phyloP scores from a whole-genome alignment of 2,329 filamentous ascomycete species.

The Alternaria viburni region DNA sequence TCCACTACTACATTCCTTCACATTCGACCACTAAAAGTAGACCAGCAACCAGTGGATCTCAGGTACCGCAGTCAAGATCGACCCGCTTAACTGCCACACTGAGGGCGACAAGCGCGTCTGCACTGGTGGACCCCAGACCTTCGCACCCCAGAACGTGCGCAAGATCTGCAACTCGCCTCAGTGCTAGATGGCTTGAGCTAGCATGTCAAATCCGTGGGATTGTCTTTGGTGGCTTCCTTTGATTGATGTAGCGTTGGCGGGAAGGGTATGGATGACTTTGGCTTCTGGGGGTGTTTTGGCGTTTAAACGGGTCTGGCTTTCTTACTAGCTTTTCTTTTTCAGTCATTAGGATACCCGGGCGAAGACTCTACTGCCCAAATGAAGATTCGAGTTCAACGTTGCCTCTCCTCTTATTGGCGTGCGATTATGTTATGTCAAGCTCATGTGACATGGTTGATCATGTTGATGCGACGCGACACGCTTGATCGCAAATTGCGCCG shows the following conservation, averaged over 20 bases:
- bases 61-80: conserved; percentile 19
- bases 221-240: not conserved
- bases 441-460: not conserved
- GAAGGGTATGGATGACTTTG: not conserved
- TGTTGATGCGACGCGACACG: not conserved
- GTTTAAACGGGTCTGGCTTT: not conserved
- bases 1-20: not conserved
- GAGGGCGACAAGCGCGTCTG: conserved; percentile 13
- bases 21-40: not conserved
- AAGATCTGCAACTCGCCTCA: conserved; percentile 23
- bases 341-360: not conserved
- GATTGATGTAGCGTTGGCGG: not conserved
- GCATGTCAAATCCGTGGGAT: not conserved
- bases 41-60: conserved; percentile 29
- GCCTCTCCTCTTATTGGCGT: not conserved
- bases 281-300: not conserved
- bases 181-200: conserved; percentile 6
- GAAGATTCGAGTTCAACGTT: not conserved
- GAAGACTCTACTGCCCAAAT: not conserved
- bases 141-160: conserved; percentile 29
- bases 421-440: not conserved
- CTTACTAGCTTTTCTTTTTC: not conserved
- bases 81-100: conserved; percentile 16
- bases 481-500: not conserved
- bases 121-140: conserved; percentile 8